Base-by-base conservation (phyloP, 176 grass and related monocot genomes). In the Puya raimondii region DNA sequence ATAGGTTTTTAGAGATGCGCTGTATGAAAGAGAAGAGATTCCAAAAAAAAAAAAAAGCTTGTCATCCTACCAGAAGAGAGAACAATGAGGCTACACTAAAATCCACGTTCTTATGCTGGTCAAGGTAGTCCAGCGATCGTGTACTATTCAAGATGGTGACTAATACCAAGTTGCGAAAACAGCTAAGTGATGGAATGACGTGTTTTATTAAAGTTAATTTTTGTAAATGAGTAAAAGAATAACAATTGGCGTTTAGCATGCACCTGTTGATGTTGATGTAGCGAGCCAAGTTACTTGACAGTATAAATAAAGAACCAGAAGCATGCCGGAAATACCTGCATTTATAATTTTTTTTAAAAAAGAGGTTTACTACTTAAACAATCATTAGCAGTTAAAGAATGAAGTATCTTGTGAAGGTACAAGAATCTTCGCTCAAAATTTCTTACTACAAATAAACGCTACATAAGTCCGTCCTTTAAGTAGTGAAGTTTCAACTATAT, bases 211-310 rank as follows among this genome's bases (percentile, higher is more conserved):
- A 58, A 58, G 16, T n/a, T 58, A 61, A 61, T 61, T n/a, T 18
- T 20, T 18, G 21, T 18, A 18, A 2, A 9, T 2, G n/a, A 18
- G 21, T 18, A 4, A 61, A 61, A 20, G 56, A 61, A 61, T 10
- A 61, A 61, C 9, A 16, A 61, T 2, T 10, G 1, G 21, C 5
- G 56, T 61, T 9, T 20, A 8, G 70, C 7, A 72, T 50, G 18
- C 83, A 91, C 94, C 94, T 99, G 79, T 99, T 99, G 83, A 88
- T 88, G 75, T 88, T 90, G 73, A 99, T 99, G 65, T 88, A 99
- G 49, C 53, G 82, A 26, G 90, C 89, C 75, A 99, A 91, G 88
- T 91, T 99, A 4, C 91, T 90, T 12, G 94, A 99, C 64, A 99
- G 78, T 68, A 99, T 86, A 66, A 93, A 81, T 54, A 99, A 75